Evolutionary conservation across 2,329 filamentous ascomycete species (phyloP), one percentile per base, ranked within the genome.

Genomic region (Alternaria ventricosa): DNA sequence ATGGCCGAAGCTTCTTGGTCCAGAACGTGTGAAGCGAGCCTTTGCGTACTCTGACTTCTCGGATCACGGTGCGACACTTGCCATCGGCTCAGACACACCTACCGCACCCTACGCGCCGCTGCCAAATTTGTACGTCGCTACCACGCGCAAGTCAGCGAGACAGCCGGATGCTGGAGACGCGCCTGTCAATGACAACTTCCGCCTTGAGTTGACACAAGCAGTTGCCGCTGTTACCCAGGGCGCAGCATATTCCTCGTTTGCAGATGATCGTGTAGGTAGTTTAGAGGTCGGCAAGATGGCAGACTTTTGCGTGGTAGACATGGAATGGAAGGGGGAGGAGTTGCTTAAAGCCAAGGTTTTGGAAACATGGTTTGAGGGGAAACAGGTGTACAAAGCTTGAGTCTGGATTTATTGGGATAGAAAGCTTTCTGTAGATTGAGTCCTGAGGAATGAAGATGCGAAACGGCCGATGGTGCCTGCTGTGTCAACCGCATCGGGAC

Each of bases 21-120:
- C 76, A 1, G 78, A 84, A 15, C 82, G 88, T 1, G 87, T 88
- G 78, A 81, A 81, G 55, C 82, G 88, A 13, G 88, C 87, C 0
- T 91, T 90, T 70, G 87, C 89, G 0, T 90, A 91, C 75, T 83
- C 84, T 45, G 88, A 90, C 50, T 89, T 90, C 65, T 84, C 87
- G 46, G 80, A 81, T 0, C 71, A 78, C 36, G 87, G 87, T 1
- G 86, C 87, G 0, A 73, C 80, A 2, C 74, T 90, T 0, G 87
- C 88, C 0, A 81, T 90, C 11, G 88, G 88, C 0, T 86, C 84
- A 3, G 88, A 90, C 66, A 83, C 86, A 0, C 88, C 88, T 0
- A 89, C 88, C 0, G 87, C 88, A 2, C 86, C 86, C 2, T 84
- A 87, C 67, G 72, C 81, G 1, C 83, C 87, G 8, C 78, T 89